phyloP scores from a whole-genome alignment of 441 rosid genomes.

The Cnidoscolus chayamansa region DNA sequence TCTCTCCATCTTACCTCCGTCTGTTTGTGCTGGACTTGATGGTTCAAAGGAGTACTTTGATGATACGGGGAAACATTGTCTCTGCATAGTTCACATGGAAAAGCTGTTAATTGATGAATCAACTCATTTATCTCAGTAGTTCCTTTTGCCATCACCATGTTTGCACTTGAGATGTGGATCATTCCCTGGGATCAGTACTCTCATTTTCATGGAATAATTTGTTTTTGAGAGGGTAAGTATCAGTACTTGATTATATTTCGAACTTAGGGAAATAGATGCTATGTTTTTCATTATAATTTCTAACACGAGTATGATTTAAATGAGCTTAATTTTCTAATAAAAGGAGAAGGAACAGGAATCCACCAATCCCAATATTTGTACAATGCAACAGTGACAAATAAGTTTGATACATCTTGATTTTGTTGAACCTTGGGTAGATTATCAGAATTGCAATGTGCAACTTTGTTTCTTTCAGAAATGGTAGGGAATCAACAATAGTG shows the following conservation, averaged over 20 bases:
- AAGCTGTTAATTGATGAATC: slow-evolving; percentile 59
- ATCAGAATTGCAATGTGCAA: not conserved
- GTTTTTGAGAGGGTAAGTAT: slow-evolving; percentile 45
- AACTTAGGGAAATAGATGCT: not conserved
- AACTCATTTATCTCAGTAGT: slow-evolving; percentile 50
- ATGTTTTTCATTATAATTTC: not conserved
- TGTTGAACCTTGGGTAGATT: not conserved
- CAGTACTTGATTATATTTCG: not conserved
- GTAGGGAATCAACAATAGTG: not conserved
- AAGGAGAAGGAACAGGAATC: not conserved
- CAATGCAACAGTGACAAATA: not conserved
- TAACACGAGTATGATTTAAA: not conserved
- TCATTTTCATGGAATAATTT: slow-evolving; percentile 63
- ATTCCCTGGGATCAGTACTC: slow-evolving; percentile 60
- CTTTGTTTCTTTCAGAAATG: not conserved
- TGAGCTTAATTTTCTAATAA: not conserved
- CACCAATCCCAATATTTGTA: not conserved
- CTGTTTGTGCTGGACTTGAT: slow-evolving; percentile 48
- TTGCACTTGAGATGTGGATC: slow-evolving; percentile 85
- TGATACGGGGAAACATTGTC: slow-evolving; percentile 56
- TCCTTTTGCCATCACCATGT: slow-evolving; percentile 56
- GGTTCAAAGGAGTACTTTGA: slow-evolving; percentile 51
- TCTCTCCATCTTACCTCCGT: slow-evolving; percentile 66
- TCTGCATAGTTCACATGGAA: slow-evolving; percentile 53
- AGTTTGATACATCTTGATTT: not conserved